Evolutionary conservation across 441 rosid genomes (phyloP).

Genomic region (Flueggea neowawraea): DNA sequence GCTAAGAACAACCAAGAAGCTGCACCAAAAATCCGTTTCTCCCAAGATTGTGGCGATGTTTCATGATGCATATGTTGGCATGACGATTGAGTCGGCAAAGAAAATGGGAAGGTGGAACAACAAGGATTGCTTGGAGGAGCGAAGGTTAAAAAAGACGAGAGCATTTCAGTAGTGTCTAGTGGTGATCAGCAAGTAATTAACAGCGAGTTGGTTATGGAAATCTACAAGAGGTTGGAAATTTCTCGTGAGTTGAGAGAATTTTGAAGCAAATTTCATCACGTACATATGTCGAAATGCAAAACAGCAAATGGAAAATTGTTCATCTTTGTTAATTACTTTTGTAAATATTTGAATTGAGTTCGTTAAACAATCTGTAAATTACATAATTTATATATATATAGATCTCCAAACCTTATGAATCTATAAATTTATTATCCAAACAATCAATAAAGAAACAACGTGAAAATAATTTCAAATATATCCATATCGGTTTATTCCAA

Average conservation of each 20-base stretch:
- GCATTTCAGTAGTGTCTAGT: conserved; percentile 12
- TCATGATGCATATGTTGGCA: conserved; percentile 20
- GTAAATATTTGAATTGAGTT: too few relatives aligned
- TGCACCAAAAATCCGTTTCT: conserved; percentile 4
- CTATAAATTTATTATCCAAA: too few relatives aligned
- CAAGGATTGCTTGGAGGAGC: conserved; percentile 14
- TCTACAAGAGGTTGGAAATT: conserved; percentile 21
- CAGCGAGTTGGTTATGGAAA: conserved; percentile 20
- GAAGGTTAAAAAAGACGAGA: conserved; percentile 14
- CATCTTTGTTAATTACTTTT: too few relatives aligned
- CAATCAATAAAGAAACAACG: too few relatives aligned
- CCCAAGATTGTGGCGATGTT: conserved; percentile 24
- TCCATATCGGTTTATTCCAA: too few relatives aligned
- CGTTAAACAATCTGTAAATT: too few relatives aligned
- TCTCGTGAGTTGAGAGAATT: conserved; percentile 2
- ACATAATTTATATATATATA: too few relatives aligned
- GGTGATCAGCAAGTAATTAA: conserved; percentile 33
- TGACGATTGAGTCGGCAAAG: conserved; percentile 18
- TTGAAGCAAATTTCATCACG: too few relatives aligned
- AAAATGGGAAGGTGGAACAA: conserved; percentile 8
- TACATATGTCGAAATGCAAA: too few relatives aligned
- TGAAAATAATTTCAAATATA: too few relatives aligned
- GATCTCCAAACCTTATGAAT: too few relatives aligned
- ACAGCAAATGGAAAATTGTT: too few relatives aligned
- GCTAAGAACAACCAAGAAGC: conserved; percentile 11